A percentile compares a stretch with the other conserved stretches of the same genome.
These are phyloP conservation scores for Lasiodiplodia hormozganensis DNA, from an alignment of 2,329 filamentous ascomycete genomes.

Conservation along the genomic window DNA sequence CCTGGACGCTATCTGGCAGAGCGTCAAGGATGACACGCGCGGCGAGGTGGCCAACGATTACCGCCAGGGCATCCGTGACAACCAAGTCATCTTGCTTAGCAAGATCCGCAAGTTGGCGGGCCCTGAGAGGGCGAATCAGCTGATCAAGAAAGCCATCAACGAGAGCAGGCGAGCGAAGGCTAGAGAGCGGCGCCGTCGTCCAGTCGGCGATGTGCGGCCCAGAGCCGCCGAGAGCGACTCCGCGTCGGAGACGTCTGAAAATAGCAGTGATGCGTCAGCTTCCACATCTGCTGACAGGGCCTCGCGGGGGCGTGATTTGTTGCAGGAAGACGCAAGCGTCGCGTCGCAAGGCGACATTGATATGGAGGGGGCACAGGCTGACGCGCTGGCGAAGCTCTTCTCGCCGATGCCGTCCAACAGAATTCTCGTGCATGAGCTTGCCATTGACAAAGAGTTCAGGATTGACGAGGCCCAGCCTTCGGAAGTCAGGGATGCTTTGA, in stretches of 20 bases:
- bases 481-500: conserved; percentile 63
- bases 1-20: conserved; percentile 82
- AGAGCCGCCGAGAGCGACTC: conserved; percentile 64
- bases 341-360: conserved; percentile 48
- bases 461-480: conserved; percentile 67
- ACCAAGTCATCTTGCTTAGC: conserved; percentile 79
- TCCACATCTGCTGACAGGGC: conserved; percentile 23
- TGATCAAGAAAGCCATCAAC: conserved; percentile 77
- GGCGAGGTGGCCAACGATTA: conserved; percentile 78
- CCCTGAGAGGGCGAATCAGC: conserved; percentile 70
- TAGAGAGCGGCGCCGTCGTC: conserved; percentile 61
- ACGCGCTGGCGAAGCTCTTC: conserved; percentile 60
- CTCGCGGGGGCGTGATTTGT: conserved; percentile 53
- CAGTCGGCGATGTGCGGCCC: conserved; percentile 73
- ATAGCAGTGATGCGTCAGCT: conserved; percentile 36
- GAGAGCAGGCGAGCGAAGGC: conserved; percentile 71
- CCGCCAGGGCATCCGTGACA: conserved; percentile 79
- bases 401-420: conserved; percentile 75
- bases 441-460: conserved; percentile 79
- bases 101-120: conserved; percentile 81
- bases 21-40: conserved; percentile 78
- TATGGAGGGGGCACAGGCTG: conserved; percentile 43
- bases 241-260: conserved; percentile 43
- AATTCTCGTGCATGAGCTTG: conserved; percentile 77
- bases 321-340: conserved; percentile 48